Percentiles rank a stretch among this genome's conserved stretches.
Conservation (phyloP, 2,329 filamentous ascomycete genomes). For the Simplicillium sp. region DNA sequence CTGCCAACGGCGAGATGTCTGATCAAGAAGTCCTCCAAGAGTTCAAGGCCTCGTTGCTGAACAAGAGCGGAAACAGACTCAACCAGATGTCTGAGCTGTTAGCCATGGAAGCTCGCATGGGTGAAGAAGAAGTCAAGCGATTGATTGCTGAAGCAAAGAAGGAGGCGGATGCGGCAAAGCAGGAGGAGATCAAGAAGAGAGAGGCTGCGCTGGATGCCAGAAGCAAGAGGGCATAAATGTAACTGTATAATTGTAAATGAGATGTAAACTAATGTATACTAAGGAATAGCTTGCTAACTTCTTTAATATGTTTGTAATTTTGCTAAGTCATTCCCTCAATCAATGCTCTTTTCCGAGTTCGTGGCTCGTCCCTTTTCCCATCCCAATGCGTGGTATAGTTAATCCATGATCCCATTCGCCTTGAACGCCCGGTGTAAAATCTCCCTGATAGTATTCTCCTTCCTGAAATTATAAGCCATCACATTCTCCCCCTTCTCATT, state of each 20-base stretch:
- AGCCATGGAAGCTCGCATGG: conserved; percentile 18
- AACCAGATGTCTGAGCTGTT: conserved; percentile 16
- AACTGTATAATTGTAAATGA: background rate
- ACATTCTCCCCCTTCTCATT: conserved; percentile 18
- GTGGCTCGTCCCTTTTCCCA: too few species aligned
- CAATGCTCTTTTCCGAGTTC: too few species aligned
- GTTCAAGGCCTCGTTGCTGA: conserved; percentile 7
- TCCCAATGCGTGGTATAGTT: too few species aligned
- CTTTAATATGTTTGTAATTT: too few species aligned
- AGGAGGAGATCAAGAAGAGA: background rate
- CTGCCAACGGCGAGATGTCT: conserved; percentile 14
- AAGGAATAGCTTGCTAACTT: too few species aligned
- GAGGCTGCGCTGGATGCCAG: background rate
- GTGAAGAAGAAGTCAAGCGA: conserved; percentile 10
- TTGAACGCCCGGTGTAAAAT: conserved; percentile 16
- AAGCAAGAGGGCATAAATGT: background rate
- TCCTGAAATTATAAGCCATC: conserved; percentile 26
- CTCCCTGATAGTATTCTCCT: conserved; percentile 24
- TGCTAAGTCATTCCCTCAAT: too few species aligned
- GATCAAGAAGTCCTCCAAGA: conserved; percentile 13
- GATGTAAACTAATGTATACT: background rate
- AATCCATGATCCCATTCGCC: background rate
- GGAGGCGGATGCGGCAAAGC: background rate
- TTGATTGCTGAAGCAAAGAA: conserved; percentile 3
- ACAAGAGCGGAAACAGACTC: conserved; percentile 16